These are phyloP conservation scores for Fagopyrum esculentum DNA, from an alignment of 148 eudicot species.

Conservation along the genomic window DNA sequence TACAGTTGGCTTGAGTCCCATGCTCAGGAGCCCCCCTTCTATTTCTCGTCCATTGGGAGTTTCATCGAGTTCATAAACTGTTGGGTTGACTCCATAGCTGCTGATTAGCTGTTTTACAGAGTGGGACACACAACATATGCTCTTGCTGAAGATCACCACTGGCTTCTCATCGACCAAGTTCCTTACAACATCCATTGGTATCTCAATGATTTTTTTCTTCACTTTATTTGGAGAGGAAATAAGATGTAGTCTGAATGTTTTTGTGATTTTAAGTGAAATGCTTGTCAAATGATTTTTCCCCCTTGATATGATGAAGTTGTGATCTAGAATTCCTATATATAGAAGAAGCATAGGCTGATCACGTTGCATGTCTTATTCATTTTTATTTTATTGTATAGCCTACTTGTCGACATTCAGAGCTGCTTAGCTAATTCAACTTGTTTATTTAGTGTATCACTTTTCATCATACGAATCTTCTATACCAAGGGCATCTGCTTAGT, in stretches of 20 bases:
- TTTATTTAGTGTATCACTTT: not conserved
- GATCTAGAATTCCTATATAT: not conserved
- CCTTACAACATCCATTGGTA: conserved; percentile 5
- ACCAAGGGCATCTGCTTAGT: not conserved
- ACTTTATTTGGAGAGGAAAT: not conserved
- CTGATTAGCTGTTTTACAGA: conserved; percentile 31
- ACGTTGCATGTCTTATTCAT: too few species aligned
- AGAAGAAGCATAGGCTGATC: not conserved
- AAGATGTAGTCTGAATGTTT: too few species aligned
- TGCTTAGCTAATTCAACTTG: not conserved
- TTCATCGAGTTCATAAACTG: conserved; percentile 42
- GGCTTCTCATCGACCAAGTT: conserved; percentile 20
- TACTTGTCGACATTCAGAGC: not conserved
- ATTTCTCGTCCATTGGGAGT: conserved; percentile 16
- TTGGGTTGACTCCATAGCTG: conserved; percentile 42
- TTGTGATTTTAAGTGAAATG: not conserved
- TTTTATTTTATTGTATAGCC: not conserved
- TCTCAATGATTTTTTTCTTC: not conserved
- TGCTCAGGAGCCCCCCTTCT: conserved; percentile 7
- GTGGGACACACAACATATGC: conserved; percentile 40
- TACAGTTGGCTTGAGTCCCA: conserved; percentile 29
- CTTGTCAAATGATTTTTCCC: not conserved
- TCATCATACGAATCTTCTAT: not conserved
- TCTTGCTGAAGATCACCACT: conserved; percentile 54
- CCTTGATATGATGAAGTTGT: not conserved